A percentile compares a stretch with the other conserved stretches of the same genome.
phyloP scores from a whole-genome alignment of 371 early-diverging fungal genomes.

The Mucor irregularis region DNA sequence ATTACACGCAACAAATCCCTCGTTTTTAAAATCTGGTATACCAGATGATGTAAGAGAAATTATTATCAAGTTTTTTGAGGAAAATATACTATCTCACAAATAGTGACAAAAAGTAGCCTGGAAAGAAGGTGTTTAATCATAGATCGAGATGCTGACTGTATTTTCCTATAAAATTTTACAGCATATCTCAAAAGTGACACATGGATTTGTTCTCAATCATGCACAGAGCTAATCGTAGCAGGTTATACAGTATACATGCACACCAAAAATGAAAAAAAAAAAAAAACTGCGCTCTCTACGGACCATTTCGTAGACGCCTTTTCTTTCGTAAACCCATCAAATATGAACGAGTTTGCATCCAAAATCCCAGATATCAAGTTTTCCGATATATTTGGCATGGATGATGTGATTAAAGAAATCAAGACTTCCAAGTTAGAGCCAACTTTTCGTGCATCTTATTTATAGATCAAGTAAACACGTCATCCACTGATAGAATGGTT shows the following conservation, averaged over 20 bases:
- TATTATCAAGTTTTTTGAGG: conserved; percentile 43
- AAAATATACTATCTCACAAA: conserved; percentile 47
- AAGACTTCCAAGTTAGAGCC: conserved; percentile 69
- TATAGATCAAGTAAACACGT: conserved; percentile 68
- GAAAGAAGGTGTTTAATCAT: neutral
- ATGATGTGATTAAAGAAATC: conserved; percentile 61
- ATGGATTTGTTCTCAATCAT: conserved; percentile 87
- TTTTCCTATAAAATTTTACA: conserved; percentile 61
- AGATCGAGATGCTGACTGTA: neutral
- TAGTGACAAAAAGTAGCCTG: conserved; percentile 57
- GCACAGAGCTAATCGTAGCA: conserved; percentile 66
- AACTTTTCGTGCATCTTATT: conserved; percentile 84
- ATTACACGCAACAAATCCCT: conserved; percentile 54
- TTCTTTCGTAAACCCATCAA: conserved; percentile 55
- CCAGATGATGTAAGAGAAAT: conserved; percentile 56
- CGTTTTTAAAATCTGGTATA: conserved; percentile 58
- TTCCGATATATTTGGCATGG: conserved; percentile 68
- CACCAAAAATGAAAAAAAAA: conserved; percentile 37
- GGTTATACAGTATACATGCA: conserved; percentile 44
- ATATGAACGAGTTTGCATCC: conserved; percentile 55
- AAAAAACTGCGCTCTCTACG: neutral
- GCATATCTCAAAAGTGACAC: conserved; percentile 88
- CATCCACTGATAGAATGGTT: conserved; percentile 67
- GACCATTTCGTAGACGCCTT: conserved; percentile 52
- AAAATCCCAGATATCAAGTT: conserved; percentile 66